Evolutionary conservation across 1,139 yeast genomes (phyloP).

Genomic region (Debaryomycetaceae sp.): DNA sequence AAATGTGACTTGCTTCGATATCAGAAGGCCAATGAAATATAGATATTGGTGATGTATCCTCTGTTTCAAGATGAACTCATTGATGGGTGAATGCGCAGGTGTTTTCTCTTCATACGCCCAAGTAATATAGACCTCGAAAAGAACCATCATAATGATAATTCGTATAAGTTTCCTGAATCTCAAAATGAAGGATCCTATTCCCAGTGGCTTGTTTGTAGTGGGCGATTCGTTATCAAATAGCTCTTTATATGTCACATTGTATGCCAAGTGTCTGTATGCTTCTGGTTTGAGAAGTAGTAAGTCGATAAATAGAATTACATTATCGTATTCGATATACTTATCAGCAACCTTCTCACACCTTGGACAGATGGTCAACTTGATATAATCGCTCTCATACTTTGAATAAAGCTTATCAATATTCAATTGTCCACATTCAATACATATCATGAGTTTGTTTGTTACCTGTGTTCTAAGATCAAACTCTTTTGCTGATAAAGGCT

Average conservation of each 20-base stretch:
- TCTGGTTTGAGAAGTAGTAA: conserved; percentile 77
- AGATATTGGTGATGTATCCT: conserved; percentile 59
- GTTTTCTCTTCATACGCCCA: conserved; percentile 90
- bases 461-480: too few species aligned
- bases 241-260: conserved; percentile 54
- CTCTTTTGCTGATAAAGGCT: too few species aligned
- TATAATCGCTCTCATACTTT: conserved; percentile 72
- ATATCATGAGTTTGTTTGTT: conserved; percentile 52
- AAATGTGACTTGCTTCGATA: conserved; percentile 53
- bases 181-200: not conserved
- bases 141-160: conserved; percentile 57
- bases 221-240: conserved; percentile 13
- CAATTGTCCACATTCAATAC: conserved; percentile 78
- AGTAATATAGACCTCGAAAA: conserved; percentile 86
- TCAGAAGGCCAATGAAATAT: conserved; percentile 60
- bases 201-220: not conserved
- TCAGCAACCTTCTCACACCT: conserved; percentile 76
- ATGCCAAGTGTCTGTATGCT: conserved; percentile 87
- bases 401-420: conserved; percentile 61
- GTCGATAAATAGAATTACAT: conserved; percentile 79
- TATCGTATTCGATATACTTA: conserved; percentile 87
- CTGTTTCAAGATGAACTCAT: conserved; percentile 36
- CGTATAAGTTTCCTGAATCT: conserved; percentile 36
- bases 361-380: conserved; percentile 75
- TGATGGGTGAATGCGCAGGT: conserved; percentile 20